phyloP scores from a whole-genome alignment of 2,329 filamentous ascomycete species.

The Scleromitrula shiraiana region DNA sequence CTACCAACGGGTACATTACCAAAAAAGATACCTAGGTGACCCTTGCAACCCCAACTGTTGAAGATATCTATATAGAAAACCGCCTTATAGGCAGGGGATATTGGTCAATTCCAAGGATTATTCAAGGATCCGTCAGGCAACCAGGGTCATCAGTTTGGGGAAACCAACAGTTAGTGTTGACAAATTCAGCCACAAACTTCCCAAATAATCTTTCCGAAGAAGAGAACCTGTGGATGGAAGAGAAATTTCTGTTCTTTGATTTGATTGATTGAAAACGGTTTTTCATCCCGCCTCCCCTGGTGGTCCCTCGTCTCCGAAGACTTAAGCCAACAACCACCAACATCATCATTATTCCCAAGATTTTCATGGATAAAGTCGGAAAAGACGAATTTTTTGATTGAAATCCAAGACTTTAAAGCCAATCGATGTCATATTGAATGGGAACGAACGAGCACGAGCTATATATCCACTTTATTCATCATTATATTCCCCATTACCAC shows the following conservation, averaged over 20 bases:
- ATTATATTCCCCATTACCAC: background rate
- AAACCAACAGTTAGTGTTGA: background rate
- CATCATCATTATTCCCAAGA: too few species aligned
- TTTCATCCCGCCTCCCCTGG: background rate
- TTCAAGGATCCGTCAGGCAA: slow-evolving; percentile 7
- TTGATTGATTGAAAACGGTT: background rate
- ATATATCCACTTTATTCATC: background rate
- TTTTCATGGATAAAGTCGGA: too few species aligned
- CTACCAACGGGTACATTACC: slow-evolving; percentile 5
- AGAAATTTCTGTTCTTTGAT: background rate
- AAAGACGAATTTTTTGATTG: too few species aligned
- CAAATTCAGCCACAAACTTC: slow-evolving; percentile 6
- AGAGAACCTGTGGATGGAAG: background rate
- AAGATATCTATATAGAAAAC: background rate
- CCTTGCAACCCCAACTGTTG: slow-evolving; percentile 3
- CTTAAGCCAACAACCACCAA: background rate
- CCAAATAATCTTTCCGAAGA: background rate
- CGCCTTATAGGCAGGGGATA: slow-evolving; percentile 1
- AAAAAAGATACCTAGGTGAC: too few species aligned
- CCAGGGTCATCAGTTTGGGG: slow-evolving; percentile 7
- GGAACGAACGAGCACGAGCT: background rate
- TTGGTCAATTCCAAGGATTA: background rate
- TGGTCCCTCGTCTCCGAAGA: background rate
- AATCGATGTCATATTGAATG: too few species aligned
- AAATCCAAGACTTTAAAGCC: too few species aligned